Conservation (phyloP, 768 basidiomycete species). For the Hemileccinum impolitum region DNA sequence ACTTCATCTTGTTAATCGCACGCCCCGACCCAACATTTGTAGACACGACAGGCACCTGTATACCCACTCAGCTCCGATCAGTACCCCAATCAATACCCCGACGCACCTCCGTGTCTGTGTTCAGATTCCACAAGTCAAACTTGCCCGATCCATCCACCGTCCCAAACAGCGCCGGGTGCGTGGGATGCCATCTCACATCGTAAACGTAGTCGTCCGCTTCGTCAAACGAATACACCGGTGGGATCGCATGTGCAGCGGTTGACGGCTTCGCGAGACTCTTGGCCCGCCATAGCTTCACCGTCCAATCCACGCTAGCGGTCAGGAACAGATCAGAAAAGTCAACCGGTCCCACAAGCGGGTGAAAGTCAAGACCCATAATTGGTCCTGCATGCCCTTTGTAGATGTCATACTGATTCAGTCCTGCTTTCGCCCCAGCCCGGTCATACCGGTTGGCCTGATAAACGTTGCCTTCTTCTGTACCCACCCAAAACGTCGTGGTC, state of each 20-base stretch:
- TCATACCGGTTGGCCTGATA: constrained; percentile 98
- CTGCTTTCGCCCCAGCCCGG: constrained; percentile 94
- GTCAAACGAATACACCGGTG: constrained; percentile 90
- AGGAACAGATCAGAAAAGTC: constrained; percentile 96
- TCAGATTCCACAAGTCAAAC: constrained; percentile 98
- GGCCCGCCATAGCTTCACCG: constrained; percentile 93
- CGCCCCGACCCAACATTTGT: constrained; percentile 74
- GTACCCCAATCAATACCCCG: background rate
- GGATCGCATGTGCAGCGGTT: constrained; percentile 47
- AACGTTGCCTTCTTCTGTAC: constrained; percentile 96
- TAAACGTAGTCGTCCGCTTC: constrained; percentile 99
- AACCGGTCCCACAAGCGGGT: constrained; percentile 85
- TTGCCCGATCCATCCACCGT: constrained; percentile 92
- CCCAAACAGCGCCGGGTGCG: constrained; percentile 92
- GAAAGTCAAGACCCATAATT: constrained; percentile 92
- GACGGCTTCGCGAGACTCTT: constrained; percentile 75
- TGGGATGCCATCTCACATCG: constrained; percentile 97
- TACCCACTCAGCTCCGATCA: constrained; percentile 2
- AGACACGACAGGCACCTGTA: constrained; percentile 87
- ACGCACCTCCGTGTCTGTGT: constrained; percentile 91
- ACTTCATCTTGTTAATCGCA: constrained; percentile 93
- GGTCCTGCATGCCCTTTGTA: constrained; percentile 94
- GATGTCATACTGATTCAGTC: constrained; percentile 87
- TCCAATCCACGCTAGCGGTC: constrained; percentile 95
- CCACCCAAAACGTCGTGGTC: constrained; percentile 95